phyloP scores from a whole-genome alignment of 1,284 basidiomycete genomes.

The Puccinia horiana region DNA sequence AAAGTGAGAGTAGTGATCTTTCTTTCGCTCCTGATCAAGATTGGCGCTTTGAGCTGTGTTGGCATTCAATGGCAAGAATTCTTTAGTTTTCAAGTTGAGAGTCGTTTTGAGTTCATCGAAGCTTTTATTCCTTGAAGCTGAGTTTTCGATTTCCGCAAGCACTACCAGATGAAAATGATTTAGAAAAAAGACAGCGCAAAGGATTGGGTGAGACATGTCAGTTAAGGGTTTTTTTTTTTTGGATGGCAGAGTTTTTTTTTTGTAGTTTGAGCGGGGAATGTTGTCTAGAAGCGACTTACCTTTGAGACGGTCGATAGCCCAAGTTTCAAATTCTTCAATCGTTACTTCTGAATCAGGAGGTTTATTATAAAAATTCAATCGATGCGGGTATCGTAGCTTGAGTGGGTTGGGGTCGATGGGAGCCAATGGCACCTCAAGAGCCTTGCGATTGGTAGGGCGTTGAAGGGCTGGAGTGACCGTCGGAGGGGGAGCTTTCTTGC shows the following conservation, averaged over 20 bases:
- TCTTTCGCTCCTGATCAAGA: slow-evolving; percentile 70
- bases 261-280: not conserved
- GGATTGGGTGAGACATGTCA: not conserved
- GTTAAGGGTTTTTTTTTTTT: not conserved
- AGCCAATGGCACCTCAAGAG: not conserved
- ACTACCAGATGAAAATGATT: slow-evolving; percentile 61
- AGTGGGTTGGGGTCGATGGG: not conserved
- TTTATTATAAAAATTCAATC: slow-evolving; percentile 84
- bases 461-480: slow-evolving; percentile 1
- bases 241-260: not conserved
- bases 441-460: not conserved
- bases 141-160: slow-evolving; percentile 91
- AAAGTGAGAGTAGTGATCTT: slow-evolving; percentile 91
- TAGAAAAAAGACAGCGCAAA: not conserved
- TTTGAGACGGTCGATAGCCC: slow-evolving; percentile 82
- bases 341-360: slow-evolving; percentile 87
- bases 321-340: slow-evolving; percentile 92
- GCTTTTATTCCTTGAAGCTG: slow-evolving; percentile 76
- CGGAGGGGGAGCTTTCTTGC: too few species aligned
- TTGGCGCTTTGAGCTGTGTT: slow-evolving; percentile 61
- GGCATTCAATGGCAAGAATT: slow-evolving; percentile 74
- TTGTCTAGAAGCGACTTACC: slow-evolving; percentile 53
- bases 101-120: slow-evolving; percentile 74
- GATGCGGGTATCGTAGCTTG: slow-evolving; percentile 64
- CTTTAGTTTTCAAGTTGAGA: slow-evolving; percentile 67